Percentiles rank a stretch among this genome's conserved stretches.
Conservation (phyloP, 2,329 filamentous ascomycete genomes). For the Didymella sp. region DNA sequence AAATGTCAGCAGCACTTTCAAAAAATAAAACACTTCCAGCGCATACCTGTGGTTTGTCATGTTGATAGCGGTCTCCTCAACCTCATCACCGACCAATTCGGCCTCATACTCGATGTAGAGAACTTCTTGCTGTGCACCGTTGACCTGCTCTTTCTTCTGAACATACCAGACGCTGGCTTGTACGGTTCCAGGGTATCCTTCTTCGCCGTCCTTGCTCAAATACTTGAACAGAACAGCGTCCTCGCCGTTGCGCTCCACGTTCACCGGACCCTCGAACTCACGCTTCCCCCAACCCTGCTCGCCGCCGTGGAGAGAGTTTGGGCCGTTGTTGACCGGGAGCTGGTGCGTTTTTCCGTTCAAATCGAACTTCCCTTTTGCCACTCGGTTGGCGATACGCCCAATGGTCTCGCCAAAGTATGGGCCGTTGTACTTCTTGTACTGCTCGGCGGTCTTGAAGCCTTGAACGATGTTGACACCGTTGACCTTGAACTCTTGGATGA, state of each 20-base stretch:
- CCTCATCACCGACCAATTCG: conserved; percentile 73
- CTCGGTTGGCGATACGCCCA: conserved; percentile 81
- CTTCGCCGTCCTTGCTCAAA: conserved; percentile 78
- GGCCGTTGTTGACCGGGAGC: conserved; percentile 77
- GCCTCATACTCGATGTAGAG: conserved; percentile 91
- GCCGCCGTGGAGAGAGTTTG: conserved; percentile 67
- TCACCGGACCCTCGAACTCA: conserved; percentile 74
- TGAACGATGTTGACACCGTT: conserved; percentile 86
- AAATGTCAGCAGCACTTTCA: neutral
- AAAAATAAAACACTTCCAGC: too few relatives aligned
- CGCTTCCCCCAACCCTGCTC: conserved; percentile 80
- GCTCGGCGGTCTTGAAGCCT: conserved; percentile 76
- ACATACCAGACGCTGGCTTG: conserved; percentile 81
- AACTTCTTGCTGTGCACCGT: conserved; percentile 70
- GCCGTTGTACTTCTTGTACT: conserved; percentile 76
- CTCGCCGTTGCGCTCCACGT: conserved; percentile 58
- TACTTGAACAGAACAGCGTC: conserved; percentile 58
- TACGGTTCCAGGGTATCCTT: conserved; percentile 88
- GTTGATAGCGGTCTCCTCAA: conserved; percentile 89
- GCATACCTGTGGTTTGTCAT: conserved; percentile 92
- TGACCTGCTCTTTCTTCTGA: conserved; percentile 69
- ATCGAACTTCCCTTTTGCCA: conserved; percentile 73
- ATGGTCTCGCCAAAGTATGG: conserved; percentile 94
- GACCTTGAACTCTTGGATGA: conserved; percentile 81
- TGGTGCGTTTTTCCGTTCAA: conserved; percentile 76